These are phyloP conservation scores for Trichoderma guizhouense DNA, from an alignment of 2,329 filamentous ascomycete genomes.

Conservation along the genomic window DNA sequence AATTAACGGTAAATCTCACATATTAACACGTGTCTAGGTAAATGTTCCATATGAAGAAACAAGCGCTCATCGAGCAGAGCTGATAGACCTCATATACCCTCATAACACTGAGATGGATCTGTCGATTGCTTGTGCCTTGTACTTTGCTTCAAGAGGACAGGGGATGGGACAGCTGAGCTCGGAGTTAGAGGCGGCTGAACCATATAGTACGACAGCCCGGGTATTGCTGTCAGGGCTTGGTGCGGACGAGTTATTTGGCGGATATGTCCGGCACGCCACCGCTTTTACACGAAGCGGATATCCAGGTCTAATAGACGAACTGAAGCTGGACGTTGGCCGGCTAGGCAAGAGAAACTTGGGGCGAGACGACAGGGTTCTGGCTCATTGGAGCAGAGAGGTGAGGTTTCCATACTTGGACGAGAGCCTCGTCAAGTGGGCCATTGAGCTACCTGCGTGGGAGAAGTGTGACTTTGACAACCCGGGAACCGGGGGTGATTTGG, in stretches of 20 bases:
- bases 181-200: conserved; percentile 24
- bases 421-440: conserved; percentile 74
- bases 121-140: conserved; percentile 89
- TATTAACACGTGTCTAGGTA: conserved; percentile 44
- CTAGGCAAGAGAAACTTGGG: conserved; percentile 93
- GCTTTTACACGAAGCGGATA: conserved; percentile 71
- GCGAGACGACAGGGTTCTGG: conserved; percentile 86
- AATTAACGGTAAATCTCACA: not conserved
- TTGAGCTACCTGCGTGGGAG: conserved; percentile 69
- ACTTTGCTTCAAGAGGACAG: conserved; percentile 80
- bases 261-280: conserved; percentile 79
- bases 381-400: conserved; percentile 83
- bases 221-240: conserved; percentile 90
- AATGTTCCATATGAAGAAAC: conserved; percentile 80
- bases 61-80: conserved; percentile 60
- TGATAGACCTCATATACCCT: conserved; percentile 79
- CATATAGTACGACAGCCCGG: conserved; percentile 68
- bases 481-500: conserved; percentile 44
- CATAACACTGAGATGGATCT: conserved; percentile 99
- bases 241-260: conserved; percentile 93
- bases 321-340: conserved; percentile 78
- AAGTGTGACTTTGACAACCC: conserved; percentile 81
- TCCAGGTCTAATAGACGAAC: conserved; percentile 70
- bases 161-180: conserved; percentile 44
- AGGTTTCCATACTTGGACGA: conserved; percentile 92